Base-by-base conservation (phyloP, 164 flowering plant species). In the Tinospora cordifolia region DNA sequence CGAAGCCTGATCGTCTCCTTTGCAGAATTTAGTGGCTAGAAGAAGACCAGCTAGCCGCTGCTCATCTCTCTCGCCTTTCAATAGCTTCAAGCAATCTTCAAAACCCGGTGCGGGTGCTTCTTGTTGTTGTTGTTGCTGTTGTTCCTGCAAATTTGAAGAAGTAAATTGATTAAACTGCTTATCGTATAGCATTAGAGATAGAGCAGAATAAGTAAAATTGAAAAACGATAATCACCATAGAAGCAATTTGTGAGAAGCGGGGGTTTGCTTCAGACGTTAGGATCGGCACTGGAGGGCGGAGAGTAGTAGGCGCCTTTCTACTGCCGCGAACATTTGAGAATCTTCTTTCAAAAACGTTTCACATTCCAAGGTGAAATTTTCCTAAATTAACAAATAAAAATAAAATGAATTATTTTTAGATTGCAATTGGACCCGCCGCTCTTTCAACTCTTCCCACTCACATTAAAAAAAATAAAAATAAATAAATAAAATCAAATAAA, bases 1-100 rank as follows among this genome's bases (percentile, higher is more conserved):
- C 3, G 96, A 79, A 44, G 70, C 80, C 13, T 74, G 79, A 73
- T 95, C 97, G 59, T 90, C 87, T 4, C 81, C 80, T 27, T 82
- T 78, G 79, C 89, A 86, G 69, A 88, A 74, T 69, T 87, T 90
- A 57, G 98, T 85, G 36, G 88, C 93, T 0, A 94, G 78, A 47
- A 92, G 89, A 12, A 94, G 89, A 21, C 99, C 99, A 0, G 94
- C 98, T 14, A 94, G 86, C 3, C 93, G 86, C 68, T 94, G 96
- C 71, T 90, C 95, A 76, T 94, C 98, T 66, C 87, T 80, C 76
- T 89, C 91, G 38, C 98, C 98, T 76, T 78, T 85, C 81, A 92
- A 66, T 2, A 94, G 87, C 84, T 86, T 89, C 84, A 92, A 77
- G 75, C 93, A 84, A 64, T 88, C 91, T 17, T 92, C 92, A 24